Percentiles rank a stretch among this genome's conserved stretches.
Evolutionary conservation across 129 eudicot species (phyloP).

Genomic region (Artemisia annua): DNA sequence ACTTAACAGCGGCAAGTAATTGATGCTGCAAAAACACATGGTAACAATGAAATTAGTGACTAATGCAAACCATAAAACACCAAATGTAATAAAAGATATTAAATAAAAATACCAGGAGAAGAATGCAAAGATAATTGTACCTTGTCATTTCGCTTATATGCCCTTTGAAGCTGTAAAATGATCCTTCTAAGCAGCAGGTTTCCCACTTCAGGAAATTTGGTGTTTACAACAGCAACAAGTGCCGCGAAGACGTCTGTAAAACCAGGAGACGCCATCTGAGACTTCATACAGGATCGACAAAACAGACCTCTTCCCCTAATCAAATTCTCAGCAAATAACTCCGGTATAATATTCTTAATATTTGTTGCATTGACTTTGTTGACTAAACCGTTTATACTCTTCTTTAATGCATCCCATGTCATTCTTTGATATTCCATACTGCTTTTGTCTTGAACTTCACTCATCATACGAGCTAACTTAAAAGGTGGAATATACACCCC

Average conservation of each 20-base stretch:
- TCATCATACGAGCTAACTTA: conserved; percentile 88
- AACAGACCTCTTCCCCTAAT: conserved; percentile 91
- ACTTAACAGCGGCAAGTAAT: conserved; percentile 87
- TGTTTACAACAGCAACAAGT: conserved; percentile 84
- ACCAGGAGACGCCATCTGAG: conserved; percentile 96
- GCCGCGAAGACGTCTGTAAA: conserved; percentile 97
- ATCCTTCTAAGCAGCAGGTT: conserved; percentile 84
- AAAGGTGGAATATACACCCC: conserved; percentile 55
- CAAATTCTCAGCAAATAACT: conserved; percentile 75
- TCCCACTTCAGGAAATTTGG: conserved; percentile 90
- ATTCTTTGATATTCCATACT: conserved; percentile 84
- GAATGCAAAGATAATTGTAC: conserved; percentile 28
- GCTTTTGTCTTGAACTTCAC: conserved; percentile 71
- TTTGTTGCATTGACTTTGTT: conserved; percentile 89
- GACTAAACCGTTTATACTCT: conserved; percentile 93
- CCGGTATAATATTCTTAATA: conserved; percentile 76
- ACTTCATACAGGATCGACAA: conserved; percentile 94
- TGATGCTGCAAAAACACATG: conserved; percentile 56
- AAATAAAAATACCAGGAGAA: not conserved
- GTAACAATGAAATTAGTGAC: not conserved
- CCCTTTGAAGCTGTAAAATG: conserved; percentile 77
- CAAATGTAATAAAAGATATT: not conserved
- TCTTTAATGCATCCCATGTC: conserved; percentile 95
- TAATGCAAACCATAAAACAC: not conserved
- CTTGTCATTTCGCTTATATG: conserved; percentile 91